A percentile compares a stretch with the other conserved stretches of the same genome.
Evolutionary conservation across 345 rosid genomes (phyloP).

Genomic region (Angophora floribunda): DNA sequence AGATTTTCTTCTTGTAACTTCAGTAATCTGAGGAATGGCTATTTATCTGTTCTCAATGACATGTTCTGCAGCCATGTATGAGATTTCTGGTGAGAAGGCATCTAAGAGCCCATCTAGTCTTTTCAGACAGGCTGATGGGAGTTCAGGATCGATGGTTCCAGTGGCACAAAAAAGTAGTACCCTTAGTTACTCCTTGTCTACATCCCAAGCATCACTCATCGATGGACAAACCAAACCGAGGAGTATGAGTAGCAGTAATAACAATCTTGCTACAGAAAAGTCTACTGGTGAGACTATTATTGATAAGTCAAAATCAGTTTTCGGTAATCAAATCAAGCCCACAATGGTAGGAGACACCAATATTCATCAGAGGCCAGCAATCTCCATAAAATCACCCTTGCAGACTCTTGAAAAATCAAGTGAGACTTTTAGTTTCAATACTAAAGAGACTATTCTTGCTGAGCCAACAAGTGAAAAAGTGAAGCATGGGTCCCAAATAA

Average conservation of each 20-base stretch:
- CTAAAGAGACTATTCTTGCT: slow-evolving; percentile 10
- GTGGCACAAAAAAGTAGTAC: slow-evolving; percentile 21
- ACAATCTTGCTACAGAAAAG: slow-evolving; percentile 15
- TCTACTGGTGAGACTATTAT: slow-evolving; percentile 10
- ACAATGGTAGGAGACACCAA: slow-evolving; percentile 23
- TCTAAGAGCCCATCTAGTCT: slow-evolving; percentile 25
- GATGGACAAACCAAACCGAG: slow-evolving; percentile 7
- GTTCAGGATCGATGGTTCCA: slow-evolving; percentile 7
- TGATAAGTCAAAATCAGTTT: slow-evolving; percentile 19
- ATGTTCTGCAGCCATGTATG: slow-evolving; percentile 28
- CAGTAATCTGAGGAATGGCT: neutral
- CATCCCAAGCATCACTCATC: slow-evolving; percentile 11
- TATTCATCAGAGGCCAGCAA: slow-evolving; percentile 11
- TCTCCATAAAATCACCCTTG: slow-evolving; percentile 5
- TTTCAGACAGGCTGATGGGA: slow-evolving; percentile 23
- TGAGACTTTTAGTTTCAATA: slow-evolving; percentile 18
- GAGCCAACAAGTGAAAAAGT: slow-evolving; percentile 12
- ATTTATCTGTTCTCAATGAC: neutral
- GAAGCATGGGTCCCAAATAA: slow-evolving; percentile 7
- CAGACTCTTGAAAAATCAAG: slow-evolving; percentile 23
- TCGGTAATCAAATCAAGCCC: slow-evolving; percentile 18
- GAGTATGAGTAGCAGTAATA: slow-evolving; percentile 1
- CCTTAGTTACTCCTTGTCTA: slow-evolving; percentile 19
- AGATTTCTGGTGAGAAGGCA: slow-evolving; percentile 17
- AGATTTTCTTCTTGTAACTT: neutral